Evolutionary conservation across 2,329 filamentous ascomycete species (phyloP), one percentile per base, ranked within the genome.

Genomic region (Monosporascus sp.): DNA sequence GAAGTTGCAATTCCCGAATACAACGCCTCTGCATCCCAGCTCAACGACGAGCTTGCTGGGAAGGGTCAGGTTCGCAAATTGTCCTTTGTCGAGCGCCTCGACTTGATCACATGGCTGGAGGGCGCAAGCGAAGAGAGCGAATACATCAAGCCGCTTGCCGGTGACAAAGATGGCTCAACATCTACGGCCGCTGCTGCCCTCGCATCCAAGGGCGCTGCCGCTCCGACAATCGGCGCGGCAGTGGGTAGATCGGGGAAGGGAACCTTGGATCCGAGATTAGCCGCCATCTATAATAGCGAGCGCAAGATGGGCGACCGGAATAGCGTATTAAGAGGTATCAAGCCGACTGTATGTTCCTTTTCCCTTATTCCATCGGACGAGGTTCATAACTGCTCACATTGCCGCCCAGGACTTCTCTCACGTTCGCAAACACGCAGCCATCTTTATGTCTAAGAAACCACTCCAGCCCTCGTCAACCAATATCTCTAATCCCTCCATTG

Each of bases 291-390:
- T 72, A 89, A 88, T 62, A 88, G 90, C 16, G 94, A 99, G 79
- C 82, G 94, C 55, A 87, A 85, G 68, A 92, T 95, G 83, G 92
- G 92, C 11, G 92, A 99, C 72, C 85, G 93, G 62, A 99, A 99
- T 73, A 91, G 85, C 37, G 83, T 91, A 9, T 76, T 99, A 53
- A 80, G 91, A 56, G 94, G 94, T 2, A 86, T 91, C 66, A 97
- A 96, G 72, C 87, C 90, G 48, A 92, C 89, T 43, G 92, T 96
- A 78, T 63, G 85, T 73, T 14, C 2, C 11, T 34, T 24, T 41
- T 19, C 26, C 38, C 44, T 36, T 14, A 43, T 34, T n/a, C 20
- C 7, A 7, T 8, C 14, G 6, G 19, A 38, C 11, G 9, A 34
- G 11, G 31, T 5, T 34, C 31, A 48, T 37, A 3, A n/a, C 44